phyloP scores from a whole-genome alignment of 2,329 filamentous ascomycete species.

The Penicillium sp. region DNA sequence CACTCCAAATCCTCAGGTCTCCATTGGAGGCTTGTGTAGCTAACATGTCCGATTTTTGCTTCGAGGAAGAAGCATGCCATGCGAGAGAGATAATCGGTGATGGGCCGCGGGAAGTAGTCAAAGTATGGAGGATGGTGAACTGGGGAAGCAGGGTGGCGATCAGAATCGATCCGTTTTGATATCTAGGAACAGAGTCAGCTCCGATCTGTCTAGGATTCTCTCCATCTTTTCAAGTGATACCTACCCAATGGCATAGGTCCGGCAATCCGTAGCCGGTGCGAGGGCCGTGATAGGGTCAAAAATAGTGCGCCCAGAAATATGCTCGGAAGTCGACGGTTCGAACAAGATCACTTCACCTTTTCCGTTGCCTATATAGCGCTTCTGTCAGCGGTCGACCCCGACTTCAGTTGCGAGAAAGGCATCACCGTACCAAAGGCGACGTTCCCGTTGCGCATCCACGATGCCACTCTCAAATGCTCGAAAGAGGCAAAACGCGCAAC shows the following conservation, averaged over 20 bases:
- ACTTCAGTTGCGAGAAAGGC: background rate
- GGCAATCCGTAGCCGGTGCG: constrained; percentile 82
- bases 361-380: constrained; percentile 65
- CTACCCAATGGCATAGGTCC: constrained; percentile 94
- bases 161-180: constrained; percentile 90
- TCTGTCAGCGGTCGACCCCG: constrained; percentile 10
- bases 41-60: constrained; percentile 97
- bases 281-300: constrained; percentile 94
- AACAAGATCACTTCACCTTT: constrained; percentile 94
- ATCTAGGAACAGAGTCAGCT: constrained; percentile 58
- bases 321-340: constrained; percentile 87
- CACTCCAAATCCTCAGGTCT: constrained; percentile 93
- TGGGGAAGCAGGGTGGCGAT: constrained; percentile 85
- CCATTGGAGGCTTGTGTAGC: constrained; percentile 89
- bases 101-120: constrained; percentile 77
- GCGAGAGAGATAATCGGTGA: constrained; percentile 82
- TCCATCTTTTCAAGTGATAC: constrained; percentile 24
- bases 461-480: constrained; percentile 75
- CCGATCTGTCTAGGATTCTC: constrained; percentile 6
- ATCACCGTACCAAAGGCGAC: constrained; percentile 84
- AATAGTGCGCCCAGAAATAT: constrained; percentile 85
- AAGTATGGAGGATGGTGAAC: constrained; percentile 90
- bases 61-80: constrained; percentile 95
- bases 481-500: constrained; percentile 90
- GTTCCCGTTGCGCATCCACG: constrained; percentile 97